phyloP scores from a whole-genome alignment of 257 asterid species.

The Solanum habrochaites region DNA sequence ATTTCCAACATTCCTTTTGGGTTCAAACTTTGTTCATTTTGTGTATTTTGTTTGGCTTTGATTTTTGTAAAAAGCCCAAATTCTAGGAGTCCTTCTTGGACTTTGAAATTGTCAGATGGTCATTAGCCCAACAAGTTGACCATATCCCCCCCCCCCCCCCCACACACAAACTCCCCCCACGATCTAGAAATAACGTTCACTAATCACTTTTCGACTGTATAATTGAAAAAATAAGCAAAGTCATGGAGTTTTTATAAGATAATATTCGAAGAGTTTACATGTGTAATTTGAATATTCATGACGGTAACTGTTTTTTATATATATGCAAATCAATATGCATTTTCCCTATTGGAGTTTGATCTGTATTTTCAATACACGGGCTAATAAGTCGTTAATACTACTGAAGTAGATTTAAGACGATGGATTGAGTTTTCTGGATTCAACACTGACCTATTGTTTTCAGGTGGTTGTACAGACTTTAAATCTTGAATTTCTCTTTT shows the following conservation, averaged over 20 bases:
- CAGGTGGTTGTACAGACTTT: rapidly evolving
- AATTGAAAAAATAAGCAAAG: neutral
- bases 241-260: neutral
- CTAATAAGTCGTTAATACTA: neutral
- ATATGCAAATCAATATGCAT: too few relatives aligned
- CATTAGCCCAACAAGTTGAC: neutral
- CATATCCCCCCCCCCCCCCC: neutral
- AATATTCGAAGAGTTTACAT: rapidly evolving
- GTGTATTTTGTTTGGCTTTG: neutral
- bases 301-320: neutral
- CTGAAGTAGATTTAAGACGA: neutral
- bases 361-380: rapidly evolving
- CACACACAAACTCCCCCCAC: rapidly evolving
- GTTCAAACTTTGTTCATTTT: conserved; percentile 1
- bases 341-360: neutral
- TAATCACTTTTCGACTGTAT: neutral
- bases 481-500: neutral
- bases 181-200: neutral
- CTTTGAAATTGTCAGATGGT: neutral
- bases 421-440: neutral
- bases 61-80: conserved; percentile 1
- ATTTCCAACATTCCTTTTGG: conserved; percentile 12
- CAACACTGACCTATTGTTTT: neutral
- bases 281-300: neutral
- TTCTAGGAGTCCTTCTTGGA: neutral